These are phyloP conservation scores for Cryptococcus maquisensis DNA, from an alignment of 1,284 basidiomycete species.

Conservation along the genomic window DNA sequence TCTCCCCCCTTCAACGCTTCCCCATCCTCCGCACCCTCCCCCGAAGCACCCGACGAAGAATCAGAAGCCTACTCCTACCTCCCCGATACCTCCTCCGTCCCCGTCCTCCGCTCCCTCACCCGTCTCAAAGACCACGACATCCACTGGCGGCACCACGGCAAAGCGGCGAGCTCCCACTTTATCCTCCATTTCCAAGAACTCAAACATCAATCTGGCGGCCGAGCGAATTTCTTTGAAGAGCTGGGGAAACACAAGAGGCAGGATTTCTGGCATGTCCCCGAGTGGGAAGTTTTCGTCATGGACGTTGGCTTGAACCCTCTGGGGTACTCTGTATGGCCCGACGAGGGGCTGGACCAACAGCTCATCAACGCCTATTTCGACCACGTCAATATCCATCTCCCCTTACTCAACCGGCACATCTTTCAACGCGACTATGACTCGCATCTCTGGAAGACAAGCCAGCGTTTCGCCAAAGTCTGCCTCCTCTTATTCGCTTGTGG, in stretches of 20 bases:
- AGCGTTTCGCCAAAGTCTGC: conserved; percentile 64
- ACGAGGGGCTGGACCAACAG: conserved; percentile 56
- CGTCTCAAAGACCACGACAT: conserved; percentile 40
- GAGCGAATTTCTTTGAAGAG: conserved; percentile 25
- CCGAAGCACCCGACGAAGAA: conserved; percentile 24
- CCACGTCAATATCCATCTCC: conserved; percentile 59
- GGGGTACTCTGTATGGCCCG: conserved; percentile 44
- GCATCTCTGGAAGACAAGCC: conserved; percentile 58
- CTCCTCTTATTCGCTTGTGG: conserved; percentile 72
- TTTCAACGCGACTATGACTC: conserved; percentile 63
- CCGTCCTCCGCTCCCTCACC: conserved; percentile 29
- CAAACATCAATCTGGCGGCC: conserved; percentile 45
- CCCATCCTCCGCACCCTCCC: conserved; percentile 2
- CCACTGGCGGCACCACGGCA: conserved; percentile 61
- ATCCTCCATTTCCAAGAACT: conserved; percentile 62
- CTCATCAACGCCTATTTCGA: conserved; percentile 69
- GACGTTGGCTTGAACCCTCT: conserved; percentile 33
- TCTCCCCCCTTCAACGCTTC: too few species aligned
- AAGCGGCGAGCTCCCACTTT: conserved; percentile 64
- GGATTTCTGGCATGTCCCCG: conserved; percentile 45
- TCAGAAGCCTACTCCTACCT: conserved; percentile 17
- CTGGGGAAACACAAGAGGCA: conserved; percentile 29
- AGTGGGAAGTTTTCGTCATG: conserved; percentile 46
- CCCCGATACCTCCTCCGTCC: conserved; percentile 1
- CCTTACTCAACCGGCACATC: conserved; percentile 69